Base-by-base conservation (phyloP, 1,139 yeast genomes). In the Meyerozyma sp. region DNA sequence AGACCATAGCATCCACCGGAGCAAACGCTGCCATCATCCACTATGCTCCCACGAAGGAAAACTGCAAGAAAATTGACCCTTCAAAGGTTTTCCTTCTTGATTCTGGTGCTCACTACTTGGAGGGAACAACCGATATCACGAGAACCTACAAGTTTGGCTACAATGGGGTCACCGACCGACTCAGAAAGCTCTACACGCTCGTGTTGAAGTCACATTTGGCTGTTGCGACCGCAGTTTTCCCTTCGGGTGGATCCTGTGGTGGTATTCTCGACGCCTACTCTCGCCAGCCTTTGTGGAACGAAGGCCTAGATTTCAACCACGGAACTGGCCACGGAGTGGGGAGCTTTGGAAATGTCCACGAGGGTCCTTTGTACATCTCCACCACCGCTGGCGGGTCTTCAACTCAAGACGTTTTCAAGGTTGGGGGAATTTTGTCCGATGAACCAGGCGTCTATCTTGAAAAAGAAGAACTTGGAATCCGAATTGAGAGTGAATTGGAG, bases 271-370 rank as follows among this genome's bases (percentile, higher is more conserved):
- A 79, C 51, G 61, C 74, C 0, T 65, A 75, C 43, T 77, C 81
- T 1, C 60, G 84, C 43, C 70, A 68, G 46, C 77, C 81, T 1
- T 62, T 79, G 48, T 75, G 79, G 79, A 70, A 70, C 47, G 70
- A 69, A 44, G 83, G 83, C 0, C 58, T 74, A 40, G 77, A 73
- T 49, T 79, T 70, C 52, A 74, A 73, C 44, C 84, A 79, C 56
- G 84, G 84, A 7, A 73, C 82, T 1, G 83, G 84, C 0, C 84
- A 79, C 55, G 84, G 84, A 1, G 75, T 79, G 4, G 83, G 81
- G 8, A 68, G 77, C 39, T 78, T 72, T 58, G 78, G 81, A 5
- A 66, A 70, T 52, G 83, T 79, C 6, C 84, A 79, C 51, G 81
- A 79, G 45, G 73, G 76, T 0, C 84, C 84, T 0, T 63, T 79